phyloP scores from a whole-genome alignment of 306 rosid species.

The Alnus glutinosa region DNA sequence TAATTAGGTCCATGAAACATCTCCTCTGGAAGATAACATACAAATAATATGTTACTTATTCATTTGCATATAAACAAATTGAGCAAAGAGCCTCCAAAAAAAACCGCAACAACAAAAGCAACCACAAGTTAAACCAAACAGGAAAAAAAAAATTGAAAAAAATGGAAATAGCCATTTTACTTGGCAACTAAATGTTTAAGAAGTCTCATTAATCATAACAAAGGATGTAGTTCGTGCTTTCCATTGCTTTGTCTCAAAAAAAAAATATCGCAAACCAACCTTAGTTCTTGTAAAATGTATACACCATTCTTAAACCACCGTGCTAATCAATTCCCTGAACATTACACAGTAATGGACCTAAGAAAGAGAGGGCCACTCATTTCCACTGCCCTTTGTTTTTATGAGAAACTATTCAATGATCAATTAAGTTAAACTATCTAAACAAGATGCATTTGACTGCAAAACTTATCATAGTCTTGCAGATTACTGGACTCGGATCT shows the following conservation, averaged over 20 bases:
- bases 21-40: conserved; percentile 18
- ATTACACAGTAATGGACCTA: conserved; percentile 14
- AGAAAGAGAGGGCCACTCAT: not conserved
- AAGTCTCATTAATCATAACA: not conserved
- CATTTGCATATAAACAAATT: conserved; percentile 9
- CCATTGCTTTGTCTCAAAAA: not conserved
- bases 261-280: not conserved
- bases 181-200: not conserved
- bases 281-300: not conserved
- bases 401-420: not conserved
- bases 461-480: not conserved
- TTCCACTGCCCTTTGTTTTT: not conserved
- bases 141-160: not conserved
- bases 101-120: not conserved
- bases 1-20: not conserved
- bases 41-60: conserved; percentile 6
- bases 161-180: not conserved
- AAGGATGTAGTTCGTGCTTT: conserved; percentile 7
- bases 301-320: not conserved
- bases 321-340: not conserved
- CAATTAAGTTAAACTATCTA: not conserved
- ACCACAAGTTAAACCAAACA: not conserved
- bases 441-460: not conserved
- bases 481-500: not conserved
- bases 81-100: conserved; percentile 17